Conservation (phyloP, 2,329 filamentous ascomycete species). For the Colletotrichum salicis region DNA sequence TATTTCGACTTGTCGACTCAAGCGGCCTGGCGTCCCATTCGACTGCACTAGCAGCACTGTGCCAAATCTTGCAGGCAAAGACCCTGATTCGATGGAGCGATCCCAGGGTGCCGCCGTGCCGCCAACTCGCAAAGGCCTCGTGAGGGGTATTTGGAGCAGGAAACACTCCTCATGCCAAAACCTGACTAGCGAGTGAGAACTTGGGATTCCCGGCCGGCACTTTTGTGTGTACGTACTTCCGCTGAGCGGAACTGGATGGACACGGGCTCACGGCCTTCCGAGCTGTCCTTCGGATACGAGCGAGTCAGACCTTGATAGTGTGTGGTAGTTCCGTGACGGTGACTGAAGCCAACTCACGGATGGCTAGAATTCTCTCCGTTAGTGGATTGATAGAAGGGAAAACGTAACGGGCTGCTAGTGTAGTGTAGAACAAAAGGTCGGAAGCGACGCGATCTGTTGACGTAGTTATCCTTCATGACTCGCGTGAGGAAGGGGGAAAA, state of each 20-base stretch:
- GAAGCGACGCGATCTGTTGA: slow-evolving; percentile 8
- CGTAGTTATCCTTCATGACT: slow-evolving; percentile 33
- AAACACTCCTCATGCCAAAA: slow-evolving; percentile 23
- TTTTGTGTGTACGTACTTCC: slow-evolving; percentile 30
- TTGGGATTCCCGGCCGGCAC: slow-evolving; percentile 30
- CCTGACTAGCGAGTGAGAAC: slow-evolving; percentile 24
- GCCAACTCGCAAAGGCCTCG: slow-evolving; percentile 5
- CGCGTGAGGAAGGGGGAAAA: neutral
- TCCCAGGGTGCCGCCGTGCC: slow-evolving; percentile 2
- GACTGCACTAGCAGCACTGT: neutral
- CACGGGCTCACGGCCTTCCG: slow-evolving; percentile 29
- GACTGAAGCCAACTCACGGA: slow-evolving; percentile 10
- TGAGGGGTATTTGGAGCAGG: slow-evolving; percentile 30
- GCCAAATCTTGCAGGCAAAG: slow-evolving; percentile 30
- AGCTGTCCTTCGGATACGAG: slow-evolving; percentile 30
- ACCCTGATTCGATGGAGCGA: slow-evolving; percentile 23
- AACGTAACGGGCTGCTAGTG: slow-evolving; percentile 15
- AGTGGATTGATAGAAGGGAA: slow-evolving; percentile 12
- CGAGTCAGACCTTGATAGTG: slow-evolving; percentile 31
- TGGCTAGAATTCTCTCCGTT: slow-evolving; percentile 5
- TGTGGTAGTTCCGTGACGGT: slow-evolving; percentile 16
- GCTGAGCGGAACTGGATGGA: slow-evolving; percentile 16
- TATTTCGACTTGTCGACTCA: slow-evolving; percentile 35
- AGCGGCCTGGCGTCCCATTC: slow-evolving; percentile 15
- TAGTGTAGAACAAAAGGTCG: neutral